Conservation (phyloP, 2,329 filamentous ascomycete genomes). For the Magnaporthales sp. region DNA sequence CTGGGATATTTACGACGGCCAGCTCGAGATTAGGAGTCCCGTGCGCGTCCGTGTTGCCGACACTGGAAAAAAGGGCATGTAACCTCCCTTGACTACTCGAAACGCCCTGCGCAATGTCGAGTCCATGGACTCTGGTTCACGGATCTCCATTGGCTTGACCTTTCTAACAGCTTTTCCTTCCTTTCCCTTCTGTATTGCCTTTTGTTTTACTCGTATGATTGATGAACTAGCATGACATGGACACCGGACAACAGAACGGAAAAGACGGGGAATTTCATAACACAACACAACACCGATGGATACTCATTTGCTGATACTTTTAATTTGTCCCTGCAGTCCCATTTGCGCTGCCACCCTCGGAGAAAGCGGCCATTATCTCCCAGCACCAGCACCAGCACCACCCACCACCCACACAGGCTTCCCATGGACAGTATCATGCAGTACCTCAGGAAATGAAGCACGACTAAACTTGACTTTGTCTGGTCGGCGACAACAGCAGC, state of each 20-base stretch:
- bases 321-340: conserved; percentile 4
- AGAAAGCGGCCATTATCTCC: conserved; percentile 1
- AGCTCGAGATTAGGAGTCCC: conserved; percentile 56
- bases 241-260: conserved; percentile 2
- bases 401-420: neutral
- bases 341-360: neutral
- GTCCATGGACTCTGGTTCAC: neutral
- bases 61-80: conserved; percentile 17
- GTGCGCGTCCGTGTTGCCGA: conserved; percentile 28
- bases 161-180: neutral
- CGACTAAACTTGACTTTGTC: conserved; percentile 9
- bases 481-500: neutral
- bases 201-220: neutral
- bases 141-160: neutral
- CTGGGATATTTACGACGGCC: conserved; percentile 58
- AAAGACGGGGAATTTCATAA: neutral
- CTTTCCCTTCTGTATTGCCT: neutral
- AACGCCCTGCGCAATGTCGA: neutral
- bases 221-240: neutral
- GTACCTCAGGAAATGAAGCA: conserved; percentile 12
- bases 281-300: neutral
- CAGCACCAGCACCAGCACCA: conserved; percentile 1
- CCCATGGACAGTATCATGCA: conserved; percentile 3
- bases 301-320: conserved; percentile 6
- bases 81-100: conserved; percentile 3